phyloP scores from a whole-genome alignment of 1,284 basidiomycete genomes.

The Malassezia caprae region DNA sequence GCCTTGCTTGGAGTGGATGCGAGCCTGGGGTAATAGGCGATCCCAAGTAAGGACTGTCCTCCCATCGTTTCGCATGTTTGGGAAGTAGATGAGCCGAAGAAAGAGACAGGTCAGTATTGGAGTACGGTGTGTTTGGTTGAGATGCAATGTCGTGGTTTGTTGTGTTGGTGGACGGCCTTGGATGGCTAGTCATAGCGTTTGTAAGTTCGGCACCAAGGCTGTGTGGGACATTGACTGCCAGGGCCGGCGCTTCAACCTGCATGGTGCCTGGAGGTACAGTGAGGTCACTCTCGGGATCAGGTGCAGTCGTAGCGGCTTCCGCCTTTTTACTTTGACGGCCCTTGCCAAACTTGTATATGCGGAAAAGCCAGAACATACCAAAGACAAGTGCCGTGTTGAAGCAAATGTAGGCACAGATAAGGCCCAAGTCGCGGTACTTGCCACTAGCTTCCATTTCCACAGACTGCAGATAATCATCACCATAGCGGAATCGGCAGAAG shows the following conservation, averaged over 20 bases:
- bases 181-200: background rate
- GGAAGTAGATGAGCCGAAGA: background rate
- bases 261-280: conserved; percentile 3
- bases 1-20: background rate
- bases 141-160: background rate
- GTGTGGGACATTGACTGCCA: conserved; percentile 13
- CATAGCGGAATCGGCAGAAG: conserved; percentile 54
- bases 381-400: conserved; percentile 53
- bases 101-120: background rate
- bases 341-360: conserved; percentile 22
- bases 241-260: conserved; percentile 10
- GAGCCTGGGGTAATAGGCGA: background rate
- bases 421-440: conserved; percentile 35
- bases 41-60: background rate
- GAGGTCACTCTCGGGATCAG: background rate
- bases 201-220: conserved; percentile 2
- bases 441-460: conserved; percentile 19
- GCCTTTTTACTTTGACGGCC: conserved; percentile 15
- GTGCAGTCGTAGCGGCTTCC: background rate
- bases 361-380: conserved; percentile 34
- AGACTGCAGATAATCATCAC: conserved; percentile 52
- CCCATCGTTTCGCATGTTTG: background rate
- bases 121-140: background rate
- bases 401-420: conserved; percentile 58
- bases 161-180: background rate